Conservation (phyloP, 305 asterid species). For the Fraxinus dipetala region DNA sequence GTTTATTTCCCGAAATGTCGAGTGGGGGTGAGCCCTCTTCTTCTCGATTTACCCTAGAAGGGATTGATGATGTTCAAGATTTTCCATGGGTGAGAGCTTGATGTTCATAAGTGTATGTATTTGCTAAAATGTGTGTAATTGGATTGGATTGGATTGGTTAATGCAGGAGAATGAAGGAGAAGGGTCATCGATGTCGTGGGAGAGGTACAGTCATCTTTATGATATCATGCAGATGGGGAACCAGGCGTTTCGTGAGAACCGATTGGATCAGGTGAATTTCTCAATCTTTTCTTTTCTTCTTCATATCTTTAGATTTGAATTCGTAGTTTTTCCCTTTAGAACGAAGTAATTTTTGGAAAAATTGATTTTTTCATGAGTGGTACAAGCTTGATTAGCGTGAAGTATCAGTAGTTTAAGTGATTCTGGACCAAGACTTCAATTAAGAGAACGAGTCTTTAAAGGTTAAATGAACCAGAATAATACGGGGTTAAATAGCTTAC, state of each 20-base stretch:
- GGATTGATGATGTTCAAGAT: constrained; percentile 63
- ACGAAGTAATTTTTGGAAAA: neutral
- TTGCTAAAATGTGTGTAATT: neutral
- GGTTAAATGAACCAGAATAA: neutral
- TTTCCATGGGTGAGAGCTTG: constrained; percentile 52
- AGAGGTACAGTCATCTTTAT: constrained; percentile 51
- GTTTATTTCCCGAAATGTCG: constrained; percentile 36
- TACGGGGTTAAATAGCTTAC: neutral
- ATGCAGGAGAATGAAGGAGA: constrained; percentile 52
- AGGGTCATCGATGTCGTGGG: constrained; percentile 57
- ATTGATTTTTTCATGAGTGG: constrained; percentile 2
- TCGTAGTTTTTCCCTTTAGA: neutral
- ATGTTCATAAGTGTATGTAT: neutral
- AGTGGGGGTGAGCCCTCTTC: constrained; percentile 27
- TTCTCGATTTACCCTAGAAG: constrained; percentile 52
- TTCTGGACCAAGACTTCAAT: neutral
- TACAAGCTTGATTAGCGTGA: neutral
- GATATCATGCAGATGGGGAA: constrained; percentile 68
- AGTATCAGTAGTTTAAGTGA: neutral
- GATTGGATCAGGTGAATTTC: constrained; percentile 65
- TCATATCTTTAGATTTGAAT: neutral
- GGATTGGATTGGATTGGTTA: constrained; percentile 21
- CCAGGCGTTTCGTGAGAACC: constrained; percentile 58
- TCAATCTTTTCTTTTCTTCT: neutral
- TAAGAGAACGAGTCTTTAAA: neutral